A percentile compares a stretch with the other conserved stretches of the same genome.
phyloP scores from a whole-genome alignment of 2,329 filamentous ascomycete genomes.

The Sporothrix luriei region DNA sequence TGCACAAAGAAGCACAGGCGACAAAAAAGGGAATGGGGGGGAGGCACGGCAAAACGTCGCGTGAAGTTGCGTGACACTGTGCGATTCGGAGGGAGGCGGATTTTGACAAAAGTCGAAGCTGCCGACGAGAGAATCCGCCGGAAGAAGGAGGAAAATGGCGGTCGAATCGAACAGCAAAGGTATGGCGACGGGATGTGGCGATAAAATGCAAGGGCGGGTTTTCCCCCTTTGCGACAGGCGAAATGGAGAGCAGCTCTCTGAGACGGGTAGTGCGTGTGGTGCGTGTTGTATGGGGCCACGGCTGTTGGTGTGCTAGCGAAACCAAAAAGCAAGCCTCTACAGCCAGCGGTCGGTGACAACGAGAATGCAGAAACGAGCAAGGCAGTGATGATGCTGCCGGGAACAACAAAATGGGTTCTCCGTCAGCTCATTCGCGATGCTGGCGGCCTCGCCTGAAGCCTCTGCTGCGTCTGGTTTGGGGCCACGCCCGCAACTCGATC shows the following conservation, averaged over 20 bases:
- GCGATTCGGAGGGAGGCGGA: constrained; percentile 23
- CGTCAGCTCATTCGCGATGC: constrained; percentile 24
- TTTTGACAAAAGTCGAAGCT: constrained; percentile 21
- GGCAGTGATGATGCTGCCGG: neutral
- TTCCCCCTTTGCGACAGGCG: constrained; percentile 30
- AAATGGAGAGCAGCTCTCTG: constrained; percentile 19
- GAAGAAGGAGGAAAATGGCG: constrained; percentile 3
- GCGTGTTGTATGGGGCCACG: neutral
- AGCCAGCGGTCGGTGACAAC: neutral
- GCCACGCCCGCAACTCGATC: constrained; percentile 36
- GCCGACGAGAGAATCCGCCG: constrained; percentile 29
- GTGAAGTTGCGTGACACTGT: constrained; percentile 7
- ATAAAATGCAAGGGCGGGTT: constrained; percentile 25
- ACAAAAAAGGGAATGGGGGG: neutral
- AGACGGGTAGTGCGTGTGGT: neutral
- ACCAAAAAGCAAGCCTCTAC: neutral
- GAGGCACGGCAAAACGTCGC: neutral
- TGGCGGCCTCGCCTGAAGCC: constrained; percentile 28
- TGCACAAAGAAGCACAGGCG: constrained; percentile 12
- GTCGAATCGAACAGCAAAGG: neutral
- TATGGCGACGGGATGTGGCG: constrained; percentile 27
- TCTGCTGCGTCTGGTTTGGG: constrained; percentile 31
- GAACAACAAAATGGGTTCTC: constrained; percentile 8
- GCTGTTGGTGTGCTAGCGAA: neutral
- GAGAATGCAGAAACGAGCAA: neutral